phyloP scores from a whole-genome alignment of 2,329 filamentous ascomycete species.

The Akanthomyces lecanii region DNA sequence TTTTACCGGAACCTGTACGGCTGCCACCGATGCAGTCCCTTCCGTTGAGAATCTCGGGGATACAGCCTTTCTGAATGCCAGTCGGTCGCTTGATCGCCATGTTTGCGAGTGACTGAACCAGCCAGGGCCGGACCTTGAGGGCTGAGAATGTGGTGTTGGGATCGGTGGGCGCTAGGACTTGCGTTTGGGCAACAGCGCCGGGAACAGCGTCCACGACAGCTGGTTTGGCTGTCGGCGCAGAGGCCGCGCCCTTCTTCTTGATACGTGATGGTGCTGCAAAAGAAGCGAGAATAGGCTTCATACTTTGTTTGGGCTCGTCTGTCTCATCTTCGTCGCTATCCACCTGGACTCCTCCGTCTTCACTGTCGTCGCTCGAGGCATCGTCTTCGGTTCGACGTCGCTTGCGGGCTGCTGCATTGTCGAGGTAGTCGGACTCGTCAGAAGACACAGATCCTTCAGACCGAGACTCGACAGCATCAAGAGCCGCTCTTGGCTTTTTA shows the following conservation, averaged over 20 bases:
- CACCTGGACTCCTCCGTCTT: constrained; percentile 23
- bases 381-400: constrained; percentile 34
- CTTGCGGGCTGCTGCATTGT: constrained; percentile 42
- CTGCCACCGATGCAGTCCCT: constrained; percentile 93
- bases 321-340: constrained; percentile 27
- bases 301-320: constrained; percentile 27
- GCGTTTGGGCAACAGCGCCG: constrained; percentile 25
- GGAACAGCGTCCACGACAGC: background rate
- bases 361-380: constrained; percentile 25
- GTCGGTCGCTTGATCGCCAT: constrained; percentile 85
- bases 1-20: constrained; percentile 94
- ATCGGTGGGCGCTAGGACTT: constrained; percentile 50
- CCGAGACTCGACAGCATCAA: constrained; percentile 2
- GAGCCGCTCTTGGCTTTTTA: constrained; percentile 8
- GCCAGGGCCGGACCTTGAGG: constrained; percentile 76
- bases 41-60: constrained; percentile 86
- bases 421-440: constrained; percentile 47
- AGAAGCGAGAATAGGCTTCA: constrained; percentile 35
- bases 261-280: constrained; percentile 52
- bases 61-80: constrained; percentile 86
- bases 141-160: constrained; percentile 64
- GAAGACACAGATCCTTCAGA: constrained; percentile 20
- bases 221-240: constrained; percentile 16
- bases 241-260: constrained; percentile 34
- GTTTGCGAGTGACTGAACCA: constrained; percentile 71